Evolutionary conservation across 805 yeast genomes (phyloP), one percentile per base, ranked within the genome.

Genomic region (Lachancea fermentati): DNA sequence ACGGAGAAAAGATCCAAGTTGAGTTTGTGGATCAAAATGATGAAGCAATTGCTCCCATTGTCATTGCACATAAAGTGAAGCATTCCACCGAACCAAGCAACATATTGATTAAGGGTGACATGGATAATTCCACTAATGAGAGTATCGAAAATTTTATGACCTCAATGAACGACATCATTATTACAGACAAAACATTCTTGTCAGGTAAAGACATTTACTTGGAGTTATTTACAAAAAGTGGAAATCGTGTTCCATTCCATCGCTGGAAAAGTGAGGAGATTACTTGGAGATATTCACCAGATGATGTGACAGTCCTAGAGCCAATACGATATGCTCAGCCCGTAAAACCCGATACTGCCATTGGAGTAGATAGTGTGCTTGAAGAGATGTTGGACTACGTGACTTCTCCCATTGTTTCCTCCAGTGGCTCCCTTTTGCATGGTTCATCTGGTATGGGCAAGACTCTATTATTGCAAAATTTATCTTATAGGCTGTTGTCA

Each of bases 401-500:
- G 14, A 42, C 48, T 2, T 36, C 42, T 6, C 59, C 60, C 3
- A 19, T 54, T 2, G 22, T 44, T 8, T 47, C 58, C 8, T 48
- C 61, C 3, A 62, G 5, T 5, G 85, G 91, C 2, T 65, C 78
- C 0, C 62, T 87, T 39, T 52, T 89, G 0, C 72, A 78, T 49
- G 97, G 97, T 0, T 63, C 79, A 16, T 67, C 85, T 1, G 97
- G 96, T 0, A 74, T 86, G 45, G 97, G 97, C 0, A 91, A 91
- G 57, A 67, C 93, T 0, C 61, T 77, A 2, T 45, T 82, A 2
- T 53, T 79, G 12, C 59, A 68, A 3, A 64, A 70, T 18, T 55
- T 83, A 0, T 51, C 69, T 0, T 43, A 62, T 1, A 50, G 51
- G 7, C 52, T 84, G 5, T 44, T 54, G 6, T 37, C 57, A 1